A percentile compares a stretch with the other conserved stretches of the same genome.
Evolutionary conservation across 2,329 filamentous ascomycete genomes (phyloP).

Genomic region (Coleophoma cylindrospora): DNA sequence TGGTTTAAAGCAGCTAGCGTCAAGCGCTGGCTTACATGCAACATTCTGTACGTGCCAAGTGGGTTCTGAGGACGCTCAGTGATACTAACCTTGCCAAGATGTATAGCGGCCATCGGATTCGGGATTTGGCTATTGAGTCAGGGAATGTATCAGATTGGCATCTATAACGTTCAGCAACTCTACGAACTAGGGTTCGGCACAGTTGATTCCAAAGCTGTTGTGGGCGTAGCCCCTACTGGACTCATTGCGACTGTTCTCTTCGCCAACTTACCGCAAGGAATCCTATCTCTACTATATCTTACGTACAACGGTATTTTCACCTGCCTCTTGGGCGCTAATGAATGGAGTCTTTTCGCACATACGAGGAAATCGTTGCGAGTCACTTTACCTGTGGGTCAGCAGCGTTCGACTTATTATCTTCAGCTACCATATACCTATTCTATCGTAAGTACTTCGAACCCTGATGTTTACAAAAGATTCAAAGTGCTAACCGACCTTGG

Average conservation of each 20-base stretch:
- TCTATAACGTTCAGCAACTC: background rate
- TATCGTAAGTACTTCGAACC: slow-evolving; percentile 1
- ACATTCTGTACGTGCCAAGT: slow-evolving; percentile 7
- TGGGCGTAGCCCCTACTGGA: background rate
- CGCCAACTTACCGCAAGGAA: slow-evolving; percentile 7
- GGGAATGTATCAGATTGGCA: background rate
- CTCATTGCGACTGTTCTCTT: slow-evolving; percentile 2
- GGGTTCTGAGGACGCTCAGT: too few relatives aligned
- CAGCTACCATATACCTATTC: slow-evolving; percentile 7
- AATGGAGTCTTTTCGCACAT: slow-evolving; percentile 9
- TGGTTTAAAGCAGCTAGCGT: slow-evolving; percentile 9
- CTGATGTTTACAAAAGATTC: background rate
- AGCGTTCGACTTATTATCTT: slow-evolving; percentile 26
- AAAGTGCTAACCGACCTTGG: slow-evolving; percentile 1
- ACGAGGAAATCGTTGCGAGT: slow-evolving; percentile 30
- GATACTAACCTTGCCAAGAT: background rate
- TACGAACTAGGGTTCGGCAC: slow-evolving; percentile 7
- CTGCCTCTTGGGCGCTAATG: background rate
- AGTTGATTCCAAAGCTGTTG: slow-evolving; percentile 3
- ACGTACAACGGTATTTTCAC: slow-evolving; percentile 7
- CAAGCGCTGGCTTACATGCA: slow-evolving; percentile 8
- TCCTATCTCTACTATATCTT: slow-evolving; percentile 7
- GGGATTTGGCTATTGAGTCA: background rate
- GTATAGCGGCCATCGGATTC: slow-evolving; percentile 1
- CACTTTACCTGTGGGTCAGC: slow-evolving; percentile 19